Conservation (phyloP, 2,329 filamentous ascomycete species). For the Scolecobasidium constrictum region DNA sequence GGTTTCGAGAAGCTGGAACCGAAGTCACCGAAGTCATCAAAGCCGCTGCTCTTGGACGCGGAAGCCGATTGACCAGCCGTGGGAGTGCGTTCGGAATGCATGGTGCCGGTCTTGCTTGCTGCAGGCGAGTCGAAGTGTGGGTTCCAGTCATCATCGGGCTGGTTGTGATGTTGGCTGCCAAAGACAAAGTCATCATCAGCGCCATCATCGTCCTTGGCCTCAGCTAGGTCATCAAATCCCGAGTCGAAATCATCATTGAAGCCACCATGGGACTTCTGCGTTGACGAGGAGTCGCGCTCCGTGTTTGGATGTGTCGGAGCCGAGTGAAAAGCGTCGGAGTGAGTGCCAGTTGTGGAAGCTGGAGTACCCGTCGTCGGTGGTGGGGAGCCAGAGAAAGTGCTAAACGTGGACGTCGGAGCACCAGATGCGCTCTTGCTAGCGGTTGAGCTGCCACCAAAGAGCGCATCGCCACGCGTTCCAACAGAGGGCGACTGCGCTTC, state of each 20-base stretch:
- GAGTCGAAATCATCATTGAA: slow-evolving; percentile 57
- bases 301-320: slow-evolving; percentile 26
- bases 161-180: slow-evolving; percentile 46
- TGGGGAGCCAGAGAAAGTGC: slow-evolving; percentile 22
- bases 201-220: slow-evolving; percentile 52
- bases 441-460: slow-evolving; percentile 25
- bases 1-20: slow-evolving; percentile 21
- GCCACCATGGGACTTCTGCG: slow-evolving; percentile 17
- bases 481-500: slow-evolving; percentile 25
- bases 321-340: slow-evolving; percentile 31
- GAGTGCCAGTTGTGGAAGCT: slow-evolving; percentile 23
- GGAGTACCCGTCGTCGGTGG: slow-evolving; percentile 26
- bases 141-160: slow-evolving; percentile 65
- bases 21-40: slow-evolving; percentile 39
- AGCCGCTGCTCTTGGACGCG: not conserved
- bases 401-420: slow-evolving; percentile 13
- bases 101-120: slow-evolving; percentile 36
- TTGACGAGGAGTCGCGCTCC: slow-evolving; percentile 20
- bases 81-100: slow-evolving; percentile 31
- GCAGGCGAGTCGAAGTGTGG: slow-evolving; percentile 63
- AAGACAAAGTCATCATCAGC: slow-evolving; percentile 75
- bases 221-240: slow-evolving; percentile 73
- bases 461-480: slow-evolving; percentile 27
- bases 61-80: slow-evolving; percentile 14
- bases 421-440: slow-evolving; percentile 19